Percentiles rank a stretch among this genome's conserved stretches.
phyloP scores from a whole-genome alignment of 768 basidiomycete species.

The Russula vinacea region DNA sequence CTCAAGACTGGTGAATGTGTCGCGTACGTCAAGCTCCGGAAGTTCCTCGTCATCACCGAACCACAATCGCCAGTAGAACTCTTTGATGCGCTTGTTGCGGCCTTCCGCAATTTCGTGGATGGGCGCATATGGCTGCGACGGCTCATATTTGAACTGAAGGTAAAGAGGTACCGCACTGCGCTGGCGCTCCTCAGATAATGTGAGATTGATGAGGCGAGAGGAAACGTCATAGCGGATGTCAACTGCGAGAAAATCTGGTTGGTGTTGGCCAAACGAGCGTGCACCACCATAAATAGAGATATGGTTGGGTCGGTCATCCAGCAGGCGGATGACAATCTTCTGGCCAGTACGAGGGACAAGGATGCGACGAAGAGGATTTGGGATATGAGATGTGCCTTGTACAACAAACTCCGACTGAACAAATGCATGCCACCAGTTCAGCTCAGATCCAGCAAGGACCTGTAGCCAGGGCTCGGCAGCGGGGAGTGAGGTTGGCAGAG shows the following conservation, averaged over 20 bases:
- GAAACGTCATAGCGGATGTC: constrained; percentile 60
- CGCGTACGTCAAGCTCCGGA: constrained; percentile 74
- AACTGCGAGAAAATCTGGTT: constrained; percentile 75
- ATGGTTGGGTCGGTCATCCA: constrained; percentile 49
- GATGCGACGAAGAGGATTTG: constrained; percentile 85
- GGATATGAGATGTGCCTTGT: constrained; percentile 79
- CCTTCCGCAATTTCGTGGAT: constrained; percentile 85
- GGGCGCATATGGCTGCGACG: constrained; percentile 83
- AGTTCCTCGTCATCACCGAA: constrained; percentile 81
- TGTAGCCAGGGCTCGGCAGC: constrained; percentile 74
- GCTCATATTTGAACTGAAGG: constrained; percentile 83
- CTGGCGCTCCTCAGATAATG: constrained; percentile 79
- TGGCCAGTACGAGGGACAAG: constrained; percentile 81
- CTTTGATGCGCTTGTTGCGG: constrained; percentile 88
- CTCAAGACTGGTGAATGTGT: constrained; percentile 83
- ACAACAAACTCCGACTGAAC: constrained; percentile 78
- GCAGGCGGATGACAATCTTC: constrained; percentile 58
- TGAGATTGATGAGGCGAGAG: constrained; percentile 60
- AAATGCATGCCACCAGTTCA: constrained; percentile 86
- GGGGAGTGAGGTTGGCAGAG: constrained; percentile 54
- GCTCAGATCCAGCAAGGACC: constrained; percentile 71
- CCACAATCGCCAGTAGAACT: constrained; percentile 99
- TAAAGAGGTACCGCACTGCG: constrained; percentile 73
- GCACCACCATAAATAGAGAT: constrained; percentile 72
- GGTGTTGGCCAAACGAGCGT: constrained; percentile 74